Percentiles rank a stretch among this genome's conserved stretches.
These are phyloP conservation scores for Blastomyces emzantsi DNA, from an alignment of 2,329 filamentous ascomycete species.

Conservation along the genomic window DNA sequence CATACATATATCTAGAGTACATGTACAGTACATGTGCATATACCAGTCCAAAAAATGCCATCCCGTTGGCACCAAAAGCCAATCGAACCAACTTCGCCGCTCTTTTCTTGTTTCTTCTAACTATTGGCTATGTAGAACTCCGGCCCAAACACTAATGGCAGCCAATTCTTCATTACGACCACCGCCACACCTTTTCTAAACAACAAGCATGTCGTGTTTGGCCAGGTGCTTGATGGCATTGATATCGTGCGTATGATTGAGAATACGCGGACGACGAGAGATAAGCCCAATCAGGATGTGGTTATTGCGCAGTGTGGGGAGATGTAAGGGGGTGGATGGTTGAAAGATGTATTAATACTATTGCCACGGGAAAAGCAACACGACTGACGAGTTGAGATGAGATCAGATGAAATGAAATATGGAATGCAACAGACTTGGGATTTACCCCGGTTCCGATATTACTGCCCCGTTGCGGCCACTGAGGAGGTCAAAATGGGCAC, in stretches of 20 bases:
- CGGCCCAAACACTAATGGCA: conserved; percentile 86
- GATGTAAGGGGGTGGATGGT: conserved; percentile 52
- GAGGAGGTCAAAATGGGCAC: not conserved
- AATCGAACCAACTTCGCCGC: not conserved
- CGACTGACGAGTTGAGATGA: not conserved
- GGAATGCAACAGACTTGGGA: too few species aligned
- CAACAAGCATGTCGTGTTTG: conserved; percentile 92
- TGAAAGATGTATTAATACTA: not conserved
- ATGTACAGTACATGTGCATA: not conserved
- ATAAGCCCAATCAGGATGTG: conserved; percentile 78
- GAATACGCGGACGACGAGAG: conserved; percentile 74
- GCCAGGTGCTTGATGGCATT: conserved; percentile 80
- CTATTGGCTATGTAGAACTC: conserved; percentile 54
- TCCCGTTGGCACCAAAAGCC: not conserved
- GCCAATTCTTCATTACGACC: conserved; percentile 96
- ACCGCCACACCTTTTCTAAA: conserved; percentile 80
- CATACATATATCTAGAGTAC: not conserved
- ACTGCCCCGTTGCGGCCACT: not conserved
- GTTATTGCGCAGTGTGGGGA: conserved; percentile 81
- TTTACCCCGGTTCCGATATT: too few species aligned
- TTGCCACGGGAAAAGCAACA: not conserved
- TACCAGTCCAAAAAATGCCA: not conserved
- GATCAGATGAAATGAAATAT: not conserved
- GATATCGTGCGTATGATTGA: conserved; percentile 90
- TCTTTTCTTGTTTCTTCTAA: conserved; percentile 5